Base-by-base conservation (phyloP, 345 rosid species). In the Syzygium jambos region DNA sequence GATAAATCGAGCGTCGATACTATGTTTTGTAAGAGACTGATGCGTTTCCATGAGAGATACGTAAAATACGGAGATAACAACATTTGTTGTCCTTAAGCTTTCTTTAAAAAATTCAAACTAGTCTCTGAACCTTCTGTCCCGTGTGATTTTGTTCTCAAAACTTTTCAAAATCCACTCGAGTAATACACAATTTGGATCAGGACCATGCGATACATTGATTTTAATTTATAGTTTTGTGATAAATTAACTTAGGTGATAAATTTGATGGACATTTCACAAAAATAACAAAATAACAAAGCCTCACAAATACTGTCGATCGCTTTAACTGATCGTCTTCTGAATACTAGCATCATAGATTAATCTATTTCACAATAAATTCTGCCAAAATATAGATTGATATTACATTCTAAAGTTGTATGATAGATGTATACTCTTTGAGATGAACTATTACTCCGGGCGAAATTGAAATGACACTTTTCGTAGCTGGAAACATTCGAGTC, bases 401-500 rank as follows among this genome's bases (percentile, higher is more conserved):
- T 10, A 7, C 11, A 15, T 15, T 29, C 5, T 0, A 1, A 7
- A 3, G 11, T 30, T 16, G 11, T 65, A 34, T 0, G 41, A 65
- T 30, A 1, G 43, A 65, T 65, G 30, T 7, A 30, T 16, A 30
- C 11, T 30, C 16, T 16, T 68, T 17, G 23, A 30, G 23, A 30
- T 30, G 17, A 0, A 0, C 12, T 12, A 17, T 17, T 30, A 2
- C 23, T 7, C 11, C 30, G 17, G 17, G 43, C 1, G 3, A 16
- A 68, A 30, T 68, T 30, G 43, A 68, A 19, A 65, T 65, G 3
- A 30, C 16, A 30, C 0, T 65, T 65, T 65, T 30, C 22, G 2
- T 2, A 17, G 46, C 0, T 1, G 7, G 7, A 68, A 34, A 4
- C 46, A 9, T 17, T 68, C 1, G 7, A 34, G 6, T 21, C 78